phyloP scores from a whole-genome alignment of 805 yeast genomes.

The Candida adriatica region DNA sequence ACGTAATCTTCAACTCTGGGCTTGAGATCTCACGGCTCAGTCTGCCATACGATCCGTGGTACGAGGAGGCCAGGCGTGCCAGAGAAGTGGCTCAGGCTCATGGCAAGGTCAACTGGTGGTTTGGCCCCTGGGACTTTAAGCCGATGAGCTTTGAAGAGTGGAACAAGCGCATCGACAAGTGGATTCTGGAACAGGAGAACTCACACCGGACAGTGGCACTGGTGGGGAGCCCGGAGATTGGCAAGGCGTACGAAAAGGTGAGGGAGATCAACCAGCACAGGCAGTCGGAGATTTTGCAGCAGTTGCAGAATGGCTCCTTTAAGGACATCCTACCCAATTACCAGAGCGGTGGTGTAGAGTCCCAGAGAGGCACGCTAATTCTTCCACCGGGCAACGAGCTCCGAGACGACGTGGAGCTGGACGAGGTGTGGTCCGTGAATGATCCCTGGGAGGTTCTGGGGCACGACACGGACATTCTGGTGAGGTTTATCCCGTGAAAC shows the following conservation, averaged over 20 bases:
- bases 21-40: conserved; percentile 48
- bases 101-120: conserved; percentile 44
- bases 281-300: conserved; percentile 17
- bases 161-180: conserved; percentile 19
- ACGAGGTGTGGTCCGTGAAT: conserved; percentile 22
- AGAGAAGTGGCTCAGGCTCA: conserved; percentile 36
- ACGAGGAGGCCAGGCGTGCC: conserved; percentile 53
- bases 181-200: conserved; percentile 20
- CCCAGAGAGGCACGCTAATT: conserved; percentile 5
- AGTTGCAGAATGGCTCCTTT: conserved; percentile 12
- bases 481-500: conserved; percentile 19
- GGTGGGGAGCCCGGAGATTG: conserved; percentile 14
- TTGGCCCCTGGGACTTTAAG: conserved; percentile 52
- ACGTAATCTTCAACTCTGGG: conserved; percentile 45
- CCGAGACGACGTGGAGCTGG: conserved; percentile 18
- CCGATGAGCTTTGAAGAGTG: conserved; percentile 43
- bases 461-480: conserved; percentile 16
- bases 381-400: conserved; percentile 18
- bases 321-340: conserved; percentile 14
- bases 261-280: conserved; percentile 13
- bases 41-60: conserved; percentile 61
- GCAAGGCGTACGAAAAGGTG: conserved; percentile 11
- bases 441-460: conserved; percentile 22
- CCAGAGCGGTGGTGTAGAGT: conserved; percentile 7
- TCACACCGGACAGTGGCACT: conserved; percentile 6